Base-by-base conservation (phyloP, 2,329 filamentous ascomycete species). In the Raffaelea ambrosiae region DNA sequence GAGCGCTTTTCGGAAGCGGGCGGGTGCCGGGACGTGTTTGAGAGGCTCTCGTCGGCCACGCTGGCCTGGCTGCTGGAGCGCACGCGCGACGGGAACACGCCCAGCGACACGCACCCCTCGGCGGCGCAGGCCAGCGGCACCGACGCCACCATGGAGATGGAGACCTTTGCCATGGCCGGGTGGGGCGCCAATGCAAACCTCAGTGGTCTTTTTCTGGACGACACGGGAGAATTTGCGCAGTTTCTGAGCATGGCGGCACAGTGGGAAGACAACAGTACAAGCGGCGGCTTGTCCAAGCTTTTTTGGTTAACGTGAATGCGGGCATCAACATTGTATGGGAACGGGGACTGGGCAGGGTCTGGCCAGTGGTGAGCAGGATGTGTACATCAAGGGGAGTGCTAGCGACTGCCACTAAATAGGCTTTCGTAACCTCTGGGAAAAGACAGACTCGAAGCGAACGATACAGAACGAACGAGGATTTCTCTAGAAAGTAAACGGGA, bases 1-100 rank as follows among this genome's bases (percentile, higher is more conserved):
- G 59, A 63, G 46, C 56, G 43, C n/a, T 64, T 63, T 46, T 49
- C 48, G 10, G 60, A 59, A n/a, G 61, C 61, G n/a, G 49, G 53
- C 36, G 59, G 58, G 13, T 65, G 61, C 44, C 52, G 58, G 20
- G 53, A 61, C 46, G 53, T 52, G 2, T 62, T 61, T 47, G 59
- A 63, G 38, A 54, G 46, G 3, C 55, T 63, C 14, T 61, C 60
- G 10, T 54, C 57, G 4, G 55, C 56, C 14, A 63, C 59, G 8
- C 49, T 63, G 38, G 53, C 58, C 31, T 61, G 52, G 54, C 51
- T 56, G 31, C 31, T 33, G 9, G 31, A 33, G 16, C 31, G 31
- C 16, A 33, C 31, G 9, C 31, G 31, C 9, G 31, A 33, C 31
- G 31, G 31, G 31, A 9, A 33, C 16, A 33, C 31, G 16, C 31